Base-by-base conservation (phyloP, 2,329 filamentous ascomycete genomes). In the Nigrograna mackinnonii region DNA sequence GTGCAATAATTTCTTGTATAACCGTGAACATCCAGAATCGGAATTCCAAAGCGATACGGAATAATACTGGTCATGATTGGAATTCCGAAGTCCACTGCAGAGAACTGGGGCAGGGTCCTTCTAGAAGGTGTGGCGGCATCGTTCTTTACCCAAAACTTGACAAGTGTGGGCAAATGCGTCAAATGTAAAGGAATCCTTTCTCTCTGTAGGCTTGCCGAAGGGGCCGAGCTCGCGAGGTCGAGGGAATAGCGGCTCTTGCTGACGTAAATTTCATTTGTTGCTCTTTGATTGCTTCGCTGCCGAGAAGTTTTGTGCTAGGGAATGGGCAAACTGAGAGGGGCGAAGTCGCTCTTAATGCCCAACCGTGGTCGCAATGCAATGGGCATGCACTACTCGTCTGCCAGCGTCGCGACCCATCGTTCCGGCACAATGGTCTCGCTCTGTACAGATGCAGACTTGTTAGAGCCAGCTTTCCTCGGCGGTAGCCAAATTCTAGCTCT, bases 401-500 rank as follows among this genome's bases (percentile, higher is more conserved):
- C 48, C 13, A 51, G 36, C 58, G n/a, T 46, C 19, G 59, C 64
- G 41, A 62, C 43, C 69, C 69, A 72, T 51, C 68, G 55, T 35
- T 54, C 43, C 35, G 68, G 68, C 44, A 70, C 64, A 39, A 57
- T 46, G 43, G 55, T 54, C 47, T 46, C 40, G 47, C 46, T 45
- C 30, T 54, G 52, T 49, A 39, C 43, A 39, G 58, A 46, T 50
- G 58, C 49, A 49, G 60, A 43, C 49, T 52, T 58, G 43, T 44
- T 54, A 19, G 60, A 47, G 38, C 53, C 59, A 22, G 52, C 40
- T 50, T 73, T 70, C 47, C 82, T 73, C 33, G 82, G 81, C 26
- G 82, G 82, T 33, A 85, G 64, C 79, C 80, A 84, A 46, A 84
- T 74, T 42, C 74, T 75, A 19, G 82, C 82, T 49, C 75, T 72